Base-by-base conservation (phyloP, 179 eudicot genomes). In the Silene noctiflora region DNA sequence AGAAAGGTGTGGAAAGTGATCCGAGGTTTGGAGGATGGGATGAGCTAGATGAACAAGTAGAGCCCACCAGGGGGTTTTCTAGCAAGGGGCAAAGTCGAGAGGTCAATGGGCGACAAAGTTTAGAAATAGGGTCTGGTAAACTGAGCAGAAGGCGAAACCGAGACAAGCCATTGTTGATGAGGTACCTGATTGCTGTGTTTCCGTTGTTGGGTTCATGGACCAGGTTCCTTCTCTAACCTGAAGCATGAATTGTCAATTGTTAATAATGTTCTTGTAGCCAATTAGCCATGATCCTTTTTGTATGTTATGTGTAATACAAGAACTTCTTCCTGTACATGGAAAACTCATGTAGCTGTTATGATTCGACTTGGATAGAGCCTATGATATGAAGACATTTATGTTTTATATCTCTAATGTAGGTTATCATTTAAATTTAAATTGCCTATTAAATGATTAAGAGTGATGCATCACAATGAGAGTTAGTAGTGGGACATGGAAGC, bases 11-110 rank as follows among this genome's bases (percentile, higher is more conserved):
- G 27, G 75, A 71, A 71, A 72, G 67, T 39, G 61, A 71, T 20
- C 44, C 71, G 25, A 79, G 80, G 67, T 90, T 87, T 33, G 95
- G 95, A 20, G 95, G 95, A n/a, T 90, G 95, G 95, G 95, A 90
- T 13, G 92, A 88, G 75, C 80, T 87, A 29, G 90, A 88, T 66
- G 82, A 76, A 21, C 71, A 48, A 16, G 71, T 42, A 33, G 82
- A 56, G 14, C 56, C 46, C 14, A 55, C 48, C 67, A 27, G 33
- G 73, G 24, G 44, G 16, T 74, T 53, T n/a, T 58, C 84, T 51
- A 48, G 20, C 67, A 58, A 42, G 12, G 64, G 42, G 6, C 73
- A 72, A 59, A 66, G 65, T 48, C 76, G 35, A 75, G 74, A 14
- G 44, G 71, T 29, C 35, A 75, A 78, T 35, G 84, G 71, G 76